phyloP scores from a whole-genome alignment of 1,139 yeast genomes.

The Yamadazyma blattariae region DNA sequence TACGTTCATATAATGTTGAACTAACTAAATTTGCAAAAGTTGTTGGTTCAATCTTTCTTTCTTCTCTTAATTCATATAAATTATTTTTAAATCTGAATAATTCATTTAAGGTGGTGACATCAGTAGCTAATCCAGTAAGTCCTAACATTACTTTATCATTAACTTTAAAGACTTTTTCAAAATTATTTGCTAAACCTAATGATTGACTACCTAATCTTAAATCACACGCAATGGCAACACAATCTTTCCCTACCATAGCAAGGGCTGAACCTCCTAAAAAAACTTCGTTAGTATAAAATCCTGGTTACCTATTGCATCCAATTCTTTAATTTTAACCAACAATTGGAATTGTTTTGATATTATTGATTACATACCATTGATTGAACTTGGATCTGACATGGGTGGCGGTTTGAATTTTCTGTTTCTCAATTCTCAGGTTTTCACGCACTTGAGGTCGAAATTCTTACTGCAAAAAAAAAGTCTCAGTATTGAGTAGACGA shows the following conservation, averaged over 20 bases:
- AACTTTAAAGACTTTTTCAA: conserved; percentile 85
- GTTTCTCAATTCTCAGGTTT: background rate
- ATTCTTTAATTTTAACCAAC: no score
- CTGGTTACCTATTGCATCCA: background rate
- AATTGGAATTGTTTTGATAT: no score
- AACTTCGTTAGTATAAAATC: conserved; percentile 4
- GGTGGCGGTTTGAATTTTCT: conserved; percentile 9
- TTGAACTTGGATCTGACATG: conserved; percentile 51
- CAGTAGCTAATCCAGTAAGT: conserved; percentile 92
- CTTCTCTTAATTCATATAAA: conserved; percentile 87
- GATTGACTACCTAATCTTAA: conserved; percentile 92
- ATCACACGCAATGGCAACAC: conserved; percentile 97
- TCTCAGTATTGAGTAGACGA: no score
- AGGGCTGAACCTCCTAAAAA: conserved; percentile 85
- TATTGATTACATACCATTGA: conserved; percentile 40
- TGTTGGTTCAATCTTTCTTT: conserved; percentile 86
- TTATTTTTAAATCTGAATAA: conserved; percentile 82
- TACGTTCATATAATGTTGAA: conserved; percentile 81
- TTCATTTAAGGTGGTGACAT: conserved; percentile 82
- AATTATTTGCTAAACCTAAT: conserved; percentile 85
- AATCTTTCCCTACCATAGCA: conserved; percentile 98
- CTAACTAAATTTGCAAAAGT: conserved; percentile 92
- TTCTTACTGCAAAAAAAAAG: no score
- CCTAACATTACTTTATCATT: conserved; percentile 84
- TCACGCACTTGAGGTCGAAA: no score